phyloP scores from a whole-genome alignment of 306 rosid species.

The Coriaria nepalensis region DNA sequence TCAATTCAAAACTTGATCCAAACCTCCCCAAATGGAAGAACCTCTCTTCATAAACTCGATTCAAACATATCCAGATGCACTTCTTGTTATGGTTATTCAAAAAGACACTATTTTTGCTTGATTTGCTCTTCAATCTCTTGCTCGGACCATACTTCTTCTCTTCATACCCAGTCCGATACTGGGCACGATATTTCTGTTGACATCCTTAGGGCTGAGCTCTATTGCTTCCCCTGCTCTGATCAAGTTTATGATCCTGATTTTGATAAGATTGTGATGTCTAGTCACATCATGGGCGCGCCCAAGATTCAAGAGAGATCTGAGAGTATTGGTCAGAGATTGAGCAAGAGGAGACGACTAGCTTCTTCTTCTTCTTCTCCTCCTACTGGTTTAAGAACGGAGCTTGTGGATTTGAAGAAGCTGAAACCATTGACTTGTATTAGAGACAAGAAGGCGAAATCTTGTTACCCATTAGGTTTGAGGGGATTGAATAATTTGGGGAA shows the following conservation, averaged over 20 bases:
- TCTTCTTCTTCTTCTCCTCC: neutral
- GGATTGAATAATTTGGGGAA: conserved; percentile 79
- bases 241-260: conserved; percentile 86
- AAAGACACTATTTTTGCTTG: conserved; percentile 56
- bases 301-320: conserved; percentile 19
- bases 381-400: conserved; percentile 15
- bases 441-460: conserved; percentile 59
- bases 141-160: conserved; percentile 43
- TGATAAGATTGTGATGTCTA: conserved; percentile 62
- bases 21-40: conserved; percentile 50
- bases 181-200: conserved; percentile 74
- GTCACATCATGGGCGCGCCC: conserved; percentile 31
- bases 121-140: conserved; percentile 66
- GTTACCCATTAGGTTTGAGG: conserved; percentile 77
- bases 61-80: conserved; percentile 50
- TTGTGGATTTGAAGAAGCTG: conserved; percentile 30
- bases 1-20: conserved; percentile 48
- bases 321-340: conserved; percentile 67
- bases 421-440: conserved; percentile 21
- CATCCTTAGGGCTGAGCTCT: conserved; percentile 73
- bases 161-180: conserved; percentile 28
- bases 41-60: conserved; percentile 37
- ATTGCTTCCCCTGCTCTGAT: conserved; percentile 62
- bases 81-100: conserved; percentile 48
- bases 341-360: conserved; percentile 58